These are phyloP conservation scores for Mucor circinelloides DNA, from an alignment of 371 early-diverging fungal genomes.

Conservation along the genomic window DNA sequence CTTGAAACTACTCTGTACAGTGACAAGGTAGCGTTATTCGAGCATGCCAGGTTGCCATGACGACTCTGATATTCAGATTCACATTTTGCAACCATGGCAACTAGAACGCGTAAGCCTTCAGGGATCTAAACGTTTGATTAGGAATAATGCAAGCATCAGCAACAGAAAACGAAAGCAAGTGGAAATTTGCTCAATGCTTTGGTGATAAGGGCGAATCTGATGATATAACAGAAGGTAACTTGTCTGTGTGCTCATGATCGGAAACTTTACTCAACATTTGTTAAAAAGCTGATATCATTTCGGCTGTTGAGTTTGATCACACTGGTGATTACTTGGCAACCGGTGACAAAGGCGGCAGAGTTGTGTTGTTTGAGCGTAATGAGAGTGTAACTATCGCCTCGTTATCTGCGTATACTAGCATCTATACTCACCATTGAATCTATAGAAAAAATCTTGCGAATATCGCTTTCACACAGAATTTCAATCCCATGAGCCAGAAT, in stretches of 20 bases:
- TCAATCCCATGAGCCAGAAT: conserved; percentile 95
- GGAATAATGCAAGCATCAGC: conserved; percentile 12
- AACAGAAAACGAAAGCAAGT: conserved; percentile 61
- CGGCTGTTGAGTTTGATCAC: conserved; percentile 94
- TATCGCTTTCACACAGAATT: conserved; percentile 94
- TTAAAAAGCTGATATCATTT: conserved; percentile 86
- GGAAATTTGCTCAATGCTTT: conserved; percentile 99
- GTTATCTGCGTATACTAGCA: not conserved
- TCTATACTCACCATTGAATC: not conserved
- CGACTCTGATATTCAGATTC: not conserved
- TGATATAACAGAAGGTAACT: conserved; percentile 92
- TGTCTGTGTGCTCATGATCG: not conserved
- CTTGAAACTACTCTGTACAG: not conserved
- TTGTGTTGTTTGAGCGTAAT: conserved; percentile 89
- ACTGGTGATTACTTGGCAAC: conserved; percentile 92
- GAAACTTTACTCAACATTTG: not conserved
- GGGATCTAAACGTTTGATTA: not conserved
- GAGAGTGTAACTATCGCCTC: conserved; percentile 26
- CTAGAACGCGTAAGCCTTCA: conserved; percentile 6
- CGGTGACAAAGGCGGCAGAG: conserved; percentile 91
- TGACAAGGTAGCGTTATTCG: not conserved
- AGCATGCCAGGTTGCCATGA: not conserved
- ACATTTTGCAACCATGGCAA: not conserved
- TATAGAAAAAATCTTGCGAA: conserved; percentile 90
- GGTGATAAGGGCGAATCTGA: conserved; percentile 98